Percentiles rank a stretch among this genome's conserved stretches.
Conservation (phyloP, 768 basidiomycete genomes). For the Mycena galericulata region DNA sequence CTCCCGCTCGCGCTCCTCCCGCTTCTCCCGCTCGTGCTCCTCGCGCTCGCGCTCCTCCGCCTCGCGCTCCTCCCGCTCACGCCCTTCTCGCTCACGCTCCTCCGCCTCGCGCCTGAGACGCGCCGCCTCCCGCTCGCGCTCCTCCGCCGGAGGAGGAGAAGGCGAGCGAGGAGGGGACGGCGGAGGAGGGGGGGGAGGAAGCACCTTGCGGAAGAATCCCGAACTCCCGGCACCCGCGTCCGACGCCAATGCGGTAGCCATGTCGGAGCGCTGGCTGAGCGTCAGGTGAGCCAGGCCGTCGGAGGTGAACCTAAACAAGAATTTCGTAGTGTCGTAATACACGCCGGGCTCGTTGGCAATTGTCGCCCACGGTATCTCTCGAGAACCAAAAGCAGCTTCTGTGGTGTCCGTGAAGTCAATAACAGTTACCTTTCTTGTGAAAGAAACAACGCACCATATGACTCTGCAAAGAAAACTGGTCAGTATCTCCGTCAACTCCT, state of each 20-base stretch:
- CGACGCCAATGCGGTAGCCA: neutral
- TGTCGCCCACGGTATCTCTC: neutral
- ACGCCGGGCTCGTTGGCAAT: neutral
- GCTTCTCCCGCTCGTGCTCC: too few species aligned
- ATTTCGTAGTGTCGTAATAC: slow-evolving; percentile 9
- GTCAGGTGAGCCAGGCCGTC: neutral
- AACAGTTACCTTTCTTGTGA: neutral
- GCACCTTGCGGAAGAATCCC: neutral
- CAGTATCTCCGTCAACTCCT: neutral
- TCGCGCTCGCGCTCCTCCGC: too few species aligned
- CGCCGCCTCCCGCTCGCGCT: too few species aligned
- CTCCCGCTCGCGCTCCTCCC: too few species aligned
- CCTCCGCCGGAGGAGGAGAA: neutral
- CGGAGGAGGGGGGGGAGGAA: neutral
- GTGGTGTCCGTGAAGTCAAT: neutral
- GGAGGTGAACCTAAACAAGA: neutral
- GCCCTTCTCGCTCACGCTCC: too few species aligned
- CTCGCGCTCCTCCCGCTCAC: too few species aligned
- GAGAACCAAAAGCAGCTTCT: neutral
- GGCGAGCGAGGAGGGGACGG: neutral
- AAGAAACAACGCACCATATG: neutral
- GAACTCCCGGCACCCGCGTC: neutral
- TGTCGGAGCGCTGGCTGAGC: neutral
- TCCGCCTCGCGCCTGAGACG: too few species aligned
- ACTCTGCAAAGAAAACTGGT: neutral